Evolutionary conservation across 2,329 filamentous ascomycete genomes (phyloP), one percentile per base, ranked within the genome.

Genomic region (Neopestalotiopsis rosae): DNA sequence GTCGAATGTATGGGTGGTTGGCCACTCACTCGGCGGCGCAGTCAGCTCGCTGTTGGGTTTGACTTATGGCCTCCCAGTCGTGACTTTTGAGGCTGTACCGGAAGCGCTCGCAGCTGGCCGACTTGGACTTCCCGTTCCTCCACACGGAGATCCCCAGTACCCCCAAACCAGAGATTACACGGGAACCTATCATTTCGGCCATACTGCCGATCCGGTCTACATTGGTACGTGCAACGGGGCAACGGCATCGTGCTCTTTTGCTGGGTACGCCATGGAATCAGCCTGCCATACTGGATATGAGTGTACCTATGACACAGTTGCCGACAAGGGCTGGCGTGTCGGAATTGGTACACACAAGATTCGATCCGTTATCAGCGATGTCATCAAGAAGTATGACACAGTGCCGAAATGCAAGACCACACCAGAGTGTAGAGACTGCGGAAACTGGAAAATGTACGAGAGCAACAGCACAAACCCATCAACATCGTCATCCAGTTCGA

Each of bases 121-220:
- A 32, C 86, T 99, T 0, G 96, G 95, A 28, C 88, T 99, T 7
- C 95, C 95, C 0, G 87, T 90, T 0, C 95, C 96, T 13, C 95
- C 95, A 0, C 93, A 93, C 30, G 86, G 91, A 61, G 88, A 95
- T 75, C 88, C 94, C 30, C 85, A 88, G 57, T 85, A 88, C 40
- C 91, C 94, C 38, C 94, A 97, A 76, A 86, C 88, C 49, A 86
- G 94, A 57, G 82, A 89, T 69, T 88, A 90, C 75, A 97, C 94
- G 0, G 95, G 94, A 13, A 87, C 92, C 0, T 97, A 90, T 77
- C 96, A 99, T 79, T 95, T 98, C 78, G 96, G 96, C 4, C 95
- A 98, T 76, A 98, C 94, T 0, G 96, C 96, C 0, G 96, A 99
- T 79, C 96, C 96, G 0, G 91, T 99, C 42, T 99, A 92, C 76